A percentile compares a stretch with the other conserved stretches of the same genome.
These are phyloP conservation scores for Aspergillus kassunensis DNA, from an alignment of 495 filamentous ascomycete species.

Conservation along the genomic window DNA sequence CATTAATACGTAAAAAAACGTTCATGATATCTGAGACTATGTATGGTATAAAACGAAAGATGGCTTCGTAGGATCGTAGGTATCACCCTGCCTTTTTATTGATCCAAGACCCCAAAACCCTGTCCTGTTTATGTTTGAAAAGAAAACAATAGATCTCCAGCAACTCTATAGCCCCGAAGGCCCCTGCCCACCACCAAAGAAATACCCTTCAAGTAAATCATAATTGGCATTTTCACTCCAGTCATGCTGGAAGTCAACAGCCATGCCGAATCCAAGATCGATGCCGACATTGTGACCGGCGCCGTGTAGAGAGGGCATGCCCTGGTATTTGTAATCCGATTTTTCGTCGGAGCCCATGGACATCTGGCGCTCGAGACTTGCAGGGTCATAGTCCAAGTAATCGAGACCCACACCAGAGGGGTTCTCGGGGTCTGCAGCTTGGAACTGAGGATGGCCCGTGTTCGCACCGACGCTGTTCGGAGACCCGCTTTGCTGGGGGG, in stretches of 20 bases:
- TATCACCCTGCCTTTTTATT: not conserved
- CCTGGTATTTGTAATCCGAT: slow-evolving; percentile 27
- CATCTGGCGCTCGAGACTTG: slow-evolving; percentile 23
- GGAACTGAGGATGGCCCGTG: slow-evolving; percentile 18
- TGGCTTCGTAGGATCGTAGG: slow-evolving; percentile 5
- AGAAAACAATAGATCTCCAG: not conserved
- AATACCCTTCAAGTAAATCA: slow-evolving; percentile 88
- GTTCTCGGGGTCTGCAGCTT: slow-evolving; percentile 26
- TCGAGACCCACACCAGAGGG: slow-evolving; percentile 34
- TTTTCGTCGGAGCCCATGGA: slow-evolving; percentile 28
- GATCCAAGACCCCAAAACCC: not conserved
- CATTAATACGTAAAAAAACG: not conserved
- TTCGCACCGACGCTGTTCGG: slow-evolving; percentile 28
- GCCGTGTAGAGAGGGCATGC: slow-evolving; percentile 27
- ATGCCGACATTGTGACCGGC: slow-evolving; percentile 50
- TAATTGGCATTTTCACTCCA: slow-evolving; percentile 74
- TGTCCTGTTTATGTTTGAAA: not conserved
- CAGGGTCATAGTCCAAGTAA: slow-evolving; percentile 38
- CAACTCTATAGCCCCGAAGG: slow-evolving; percentile 11
- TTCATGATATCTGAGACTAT: not conserved
- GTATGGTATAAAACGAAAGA: not conserved
- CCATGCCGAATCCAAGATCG: slow-evolving; percentile 72
- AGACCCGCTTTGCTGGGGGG: slow-evolving; percentile 39
- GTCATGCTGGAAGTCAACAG: slow-evolving; percentile 71
- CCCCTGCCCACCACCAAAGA: slow-evolving; percentile 62